Base-by-base conservation (phyloP, 495 filamentous ascomycete species). In the Xylaria curta region DNA sequence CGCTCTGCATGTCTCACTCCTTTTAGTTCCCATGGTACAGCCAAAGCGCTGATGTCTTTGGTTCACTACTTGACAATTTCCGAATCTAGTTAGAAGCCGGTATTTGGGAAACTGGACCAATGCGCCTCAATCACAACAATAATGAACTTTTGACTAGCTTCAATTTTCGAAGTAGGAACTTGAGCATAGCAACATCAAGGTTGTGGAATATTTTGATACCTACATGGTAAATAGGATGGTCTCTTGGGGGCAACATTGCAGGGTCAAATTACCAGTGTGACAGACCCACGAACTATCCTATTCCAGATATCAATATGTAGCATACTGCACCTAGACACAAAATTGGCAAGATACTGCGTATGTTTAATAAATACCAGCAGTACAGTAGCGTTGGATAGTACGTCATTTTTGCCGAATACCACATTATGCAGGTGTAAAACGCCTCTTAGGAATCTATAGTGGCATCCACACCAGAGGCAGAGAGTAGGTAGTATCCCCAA, bases 1-100 rank as follows among this genome's bases (percentile, higher is more conserved):
- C 72, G 44, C 47, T 72, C 73, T 77, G 77, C 71, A 78, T 78
- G 77, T 78, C 77, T 78, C 72, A 78, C 75, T 74, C 42, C 74
- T 58, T 69, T 69, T 61, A 51, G 51, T 38, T 28, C 65, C 65
- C 49, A 56, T 56, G 21, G 26, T 67, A 49, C 49, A 26, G 26
- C 65, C 65, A 54, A 28, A 42, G 21, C 26, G 5, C 21, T 19
- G 46, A 42, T 31, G 42, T 56, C 47, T 49, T 38, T 67, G 65
- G 65, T 67, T 67, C 65, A n/a, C 21, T 0, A 49, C 31, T 21
- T 36, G 28, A 56, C 65, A 17, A 24, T 12, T 8, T 46, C 49
- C 66, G 17, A 33, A 46, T 60, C 15, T 24, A 31, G 38, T 49
- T 65, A 49, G 15, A 47, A 51, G 21, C 64, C 44, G 60, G 60